phyloP scores from a whole-genome alignment of 1,284 basidiomycete genomes.

The Tilletiopsis washingtonensis region DNA sequence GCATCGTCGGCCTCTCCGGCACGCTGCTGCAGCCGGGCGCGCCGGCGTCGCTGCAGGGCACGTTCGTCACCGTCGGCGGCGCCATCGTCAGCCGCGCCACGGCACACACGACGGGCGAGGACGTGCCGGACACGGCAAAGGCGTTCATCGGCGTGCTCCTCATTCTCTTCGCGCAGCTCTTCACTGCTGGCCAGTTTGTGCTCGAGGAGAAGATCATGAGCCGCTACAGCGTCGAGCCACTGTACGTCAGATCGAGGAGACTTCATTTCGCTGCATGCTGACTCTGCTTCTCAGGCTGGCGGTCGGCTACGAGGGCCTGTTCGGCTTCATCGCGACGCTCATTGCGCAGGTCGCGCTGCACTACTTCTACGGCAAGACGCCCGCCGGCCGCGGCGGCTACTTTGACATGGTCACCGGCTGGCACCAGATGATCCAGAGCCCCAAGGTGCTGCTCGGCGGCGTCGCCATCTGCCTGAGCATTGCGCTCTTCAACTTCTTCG shows the following conservation, averaged over 20 bases:
- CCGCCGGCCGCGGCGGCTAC: conserved; percentile 62
- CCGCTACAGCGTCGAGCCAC: conserved; percentile 76
- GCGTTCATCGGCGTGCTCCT: conserved; percentile 65
- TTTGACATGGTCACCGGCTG: conserved; percentile 87
- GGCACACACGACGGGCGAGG: conserved; percentile 15
- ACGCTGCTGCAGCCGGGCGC: conserved; percentile 14
- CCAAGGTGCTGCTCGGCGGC: conserved; percentile 67
- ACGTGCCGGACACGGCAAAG: conserved; percentile 24
- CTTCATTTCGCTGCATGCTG: too few relatives aligned
- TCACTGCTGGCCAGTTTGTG: conserved; percentile 84
- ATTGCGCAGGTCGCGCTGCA: conserved; percentile 65
- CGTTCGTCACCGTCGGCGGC: not conserved
- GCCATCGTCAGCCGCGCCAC: not conserved
- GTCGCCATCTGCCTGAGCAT: conserved; percentile 59
- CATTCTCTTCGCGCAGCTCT: conserved; percentile 91
- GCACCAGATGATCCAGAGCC: conserved; percentile 74
- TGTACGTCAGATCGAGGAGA: conserved; percentile 46
- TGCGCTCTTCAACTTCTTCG: conserved; percentile 92
- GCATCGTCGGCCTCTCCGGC: conserved; percentile 82
- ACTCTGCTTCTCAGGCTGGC: conserved; percentile 53
- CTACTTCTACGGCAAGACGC: conserved; percentile 51
- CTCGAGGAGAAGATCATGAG: conserved; percentile 77
- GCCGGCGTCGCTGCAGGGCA: not conserved
- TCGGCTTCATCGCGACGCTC: conserved; percentile 72
- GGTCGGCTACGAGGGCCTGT: conserved; percentile 88